phyloP scores from a whole-genome alignment of 306 rosid genomes.

The Sicyos baderoa region DNA sequence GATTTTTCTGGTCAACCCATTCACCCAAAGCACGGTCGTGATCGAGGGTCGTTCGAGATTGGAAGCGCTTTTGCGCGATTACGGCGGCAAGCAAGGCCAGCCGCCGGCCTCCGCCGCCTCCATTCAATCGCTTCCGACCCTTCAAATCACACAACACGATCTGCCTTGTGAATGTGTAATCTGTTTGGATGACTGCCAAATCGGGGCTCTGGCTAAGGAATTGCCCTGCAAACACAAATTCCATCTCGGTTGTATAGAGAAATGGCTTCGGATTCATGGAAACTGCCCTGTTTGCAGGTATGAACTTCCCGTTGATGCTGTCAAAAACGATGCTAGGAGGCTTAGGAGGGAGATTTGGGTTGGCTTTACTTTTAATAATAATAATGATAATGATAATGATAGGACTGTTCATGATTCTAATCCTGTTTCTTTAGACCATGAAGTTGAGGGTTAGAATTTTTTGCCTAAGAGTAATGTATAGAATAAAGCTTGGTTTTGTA shows the following conservation, averaged over 20 bases:
- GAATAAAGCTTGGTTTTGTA: too few relatives aligned
- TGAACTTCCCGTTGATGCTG: conserved; percentile 47
- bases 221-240: conserved; percentile 43
- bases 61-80: conserved; percentile 38
- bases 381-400: too few relatives aligned
- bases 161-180: conserved; percentile 43
- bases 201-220: conserved; percentile 40
- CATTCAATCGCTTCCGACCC: background rate
- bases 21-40: conserved; percentile 47
- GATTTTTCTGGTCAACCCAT: conserved; percentile 52
- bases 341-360: conserved; percentile 54
- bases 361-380: conserved; percentile 45
- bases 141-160: conserved; percentile 26
- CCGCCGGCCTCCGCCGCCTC: conserved; percentile 83
- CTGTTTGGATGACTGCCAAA: conserved; percentile 59
- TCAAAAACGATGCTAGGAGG: conserved; percentile 30
- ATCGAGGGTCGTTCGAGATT: conserved; percentile 47
- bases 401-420: background rate
- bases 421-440: too few relatives aligned
- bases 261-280: conserved; percentile 75
- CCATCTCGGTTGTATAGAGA: conserved; percentile 50
- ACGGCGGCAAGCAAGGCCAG: conserved; percentile 37
- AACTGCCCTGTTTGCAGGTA: conserved; percentile 76
- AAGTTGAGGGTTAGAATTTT: too few relatives aligned
- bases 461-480: too few relatives aligned